A percentile compares a stretch with the other conserved stretches of the same genome.
Conservation (phyloP, 1,139 yeast genomes). For the Fermentozyma sake region DNA sequence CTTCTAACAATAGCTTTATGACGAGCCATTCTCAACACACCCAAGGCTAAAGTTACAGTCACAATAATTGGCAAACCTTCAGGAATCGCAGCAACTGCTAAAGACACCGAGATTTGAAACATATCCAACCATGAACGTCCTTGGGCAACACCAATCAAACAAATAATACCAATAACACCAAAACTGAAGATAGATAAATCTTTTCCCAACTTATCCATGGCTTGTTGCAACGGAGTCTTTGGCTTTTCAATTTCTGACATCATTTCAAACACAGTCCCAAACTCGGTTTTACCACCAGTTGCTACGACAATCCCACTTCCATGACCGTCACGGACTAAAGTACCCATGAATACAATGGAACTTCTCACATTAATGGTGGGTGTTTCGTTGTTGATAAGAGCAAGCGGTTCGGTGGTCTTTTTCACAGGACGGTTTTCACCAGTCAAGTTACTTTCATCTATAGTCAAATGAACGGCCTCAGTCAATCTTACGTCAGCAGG, state of each 20-base stretch:
- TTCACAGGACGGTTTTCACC: slow-evolving; percentile 89
- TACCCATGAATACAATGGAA: slow-evolving; percentile 91
- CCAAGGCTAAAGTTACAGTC: slow-evolving; percentile 91
- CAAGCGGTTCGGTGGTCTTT: slow-evolving; percentile 44
- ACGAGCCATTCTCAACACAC: slow-evolving; percentile 92
- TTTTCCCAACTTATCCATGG: slow-evolving; percentile 92
- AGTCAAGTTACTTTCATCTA: slow-evolving; percentile 90
- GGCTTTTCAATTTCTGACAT: slow-evolving; percentile 93
- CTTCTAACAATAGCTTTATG: slow-evolving; percentile 90
- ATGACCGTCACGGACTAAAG: slow-evolving; percentile 89
- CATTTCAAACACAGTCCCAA: slow-evolving; percentile 86
- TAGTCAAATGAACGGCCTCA: slow-evolving; percentile 69
- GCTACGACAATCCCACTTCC: slow-evolving; percentile 93
- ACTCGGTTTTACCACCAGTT: slow-evolving; percentile 82
- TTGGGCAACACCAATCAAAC: slow-evolving; percentile 79
- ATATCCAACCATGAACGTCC: slow-evolving; percentile 94
- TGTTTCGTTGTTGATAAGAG: slow-evolving; percentile 14
- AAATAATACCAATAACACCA: slow-evolving; percentile 79
- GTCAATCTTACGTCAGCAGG: slow-evolving; percentile 89
- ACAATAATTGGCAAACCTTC: slow-evolving; percentile 97
- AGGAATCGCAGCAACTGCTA: slow-evolving; percentile 98
- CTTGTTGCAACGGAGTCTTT: slow-evolving; percentile 87
- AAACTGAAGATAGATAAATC: slow-evolving; percentile 82
- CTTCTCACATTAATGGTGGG: slow-evolving; percentile 62
- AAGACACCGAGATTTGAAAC: slow-evolving; percentile 93